Base-by-base conservation (phyloP, 2,329 filamentous ascomycete species). In the Orbilia blumenaviensis region DNA sequence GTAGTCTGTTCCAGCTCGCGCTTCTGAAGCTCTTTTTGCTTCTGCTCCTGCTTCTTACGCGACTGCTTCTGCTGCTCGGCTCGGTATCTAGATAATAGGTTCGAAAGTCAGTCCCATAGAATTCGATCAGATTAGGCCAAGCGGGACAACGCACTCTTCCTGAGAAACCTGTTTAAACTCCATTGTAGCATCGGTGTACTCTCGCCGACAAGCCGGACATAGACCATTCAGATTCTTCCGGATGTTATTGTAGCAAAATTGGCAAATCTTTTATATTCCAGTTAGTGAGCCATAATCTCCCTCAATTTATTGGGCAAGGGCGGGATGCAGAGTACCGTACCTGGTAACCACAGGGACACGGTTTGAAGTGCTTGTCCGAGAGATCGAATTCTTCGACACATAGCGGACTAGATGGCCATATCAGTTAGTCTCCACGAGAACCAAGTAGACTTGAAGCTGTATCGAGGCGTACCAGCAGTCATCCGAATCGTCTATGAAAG, bases 231-330 rank as follows among this genome's bases (percentile, higher is more conserved):
- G 93, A 81, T 97, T 97, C 80, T 92, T 96, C 85, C 96, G 96
- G 83, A 99, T 96, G 83, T 98, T 99, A 85, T 99, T 97, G 86
- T 94, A 99, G 85, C 95, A 99, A 84, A 99, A 99, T 86, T 99
- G 96, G 84, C 95, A 99, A 83, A 99, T 94, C 94, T 97, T 81
- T 38, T 42, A 27, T 10, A 16, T 6, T 29, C 16, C 34, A 18
- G 29, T 46, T 48, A 14, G 50, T 56, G 12, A 63, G 16, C 16
- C 38, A n/a, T 7, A 27, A 12, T 46, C 46, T 38, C 18, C 21
- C 36, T 78, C 52, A 44, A 77, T 75, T 79, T 62, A 78, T 41
- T 25, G 56, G 66, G 23, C 62, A 78, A 16, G 76, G 74, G 44
- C 10, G 60, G 27, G 34, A 46, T n/a, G 29, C n/a, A n/a, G n/a